A percentile compares a stretch with the other conserved stretches of the same genome.
Evolutionary conservation across 2,329 filamentous ascomycete species (phyloP).

Genomic region (Pestalotiopsis sp.): DNA sequence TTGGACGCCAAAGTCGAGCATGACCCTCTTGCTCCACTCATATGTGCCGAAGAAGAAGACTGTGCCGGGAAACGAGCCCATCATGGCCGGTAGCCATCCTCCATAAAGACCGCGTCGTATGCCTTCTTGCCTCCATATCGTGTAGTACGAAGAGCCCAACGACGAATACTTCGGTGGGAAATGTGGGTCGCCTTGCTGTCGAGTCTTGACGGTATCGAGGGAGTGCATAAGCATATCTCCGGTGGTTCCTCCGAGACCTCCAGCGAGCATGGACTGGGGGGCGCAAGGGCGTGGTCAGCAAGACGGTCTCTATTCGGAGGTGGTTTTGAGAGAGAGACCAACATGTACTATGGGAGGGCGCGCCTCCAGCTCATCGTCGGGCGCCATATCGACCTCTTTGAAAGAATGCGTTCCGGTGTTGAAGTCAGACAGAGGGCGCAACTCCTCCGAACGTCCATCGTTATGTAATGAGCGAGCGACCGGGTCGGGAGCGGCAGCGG

Average conservation of each 20-base stretch:
- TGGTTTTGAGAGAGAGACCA: slow-evolving; percentile 32
- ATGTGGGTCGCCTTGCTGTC: slow-evolving; percentile 94
- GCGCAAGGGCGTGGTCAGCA: slow-evolving; percentile 19
- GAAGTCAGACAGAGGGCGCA: slow-evolving; percentile 31
- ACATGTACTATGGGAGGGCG: slow-evolving; percentile 68
- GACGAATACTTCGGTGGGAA: slow-evolving; percentile 92
- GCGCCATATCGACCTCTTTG: slow-evolving; percentile 29
- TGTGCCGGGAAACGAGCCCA: slow-evolving; percentile 92
- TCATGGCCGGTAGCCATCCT: slow-evolving; percentile 87
- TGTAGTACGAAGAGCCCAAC: slow-evolving; percentile 87
- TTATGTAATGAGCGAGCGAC: slow-evolving; percentile 33
- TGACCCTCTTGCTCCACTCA: slow-evolving; percentile 87
- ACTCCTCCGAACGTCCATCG: slow-evolving; percentile 35
- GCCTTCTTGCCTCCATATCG: slow-evolving; percentile 91
- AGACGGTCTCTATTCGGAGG: slow-evolving; percentile 20
- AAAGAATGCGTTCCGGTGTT: slow-evolving; percentile 22
- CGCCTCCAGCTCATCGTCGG: slow-evolving; percentile 51
- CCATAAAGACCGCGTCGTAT: slow-evolving; percentile 85
- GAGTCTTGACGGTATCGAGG: slow-evolving; percentile 96
- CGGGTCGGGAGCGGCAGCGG: slow-evolving; percentile 30
- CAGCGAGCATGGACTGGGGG: slow-evolving; percentile 86
- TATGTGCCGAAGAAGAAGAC: slow-evolving; percentile 96
- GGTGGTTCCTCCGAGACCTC: slow-evolving; percentile 87
- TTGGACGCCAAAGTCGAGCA: slow-evolving; percentile 83
- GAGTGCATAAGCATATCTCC: slow-evolving; percentile 99